phyloP scores from a whole-genome alignment of 2,329 filamentous ascomycete genomes.

The Exophiala dermatitidis region DNA sequence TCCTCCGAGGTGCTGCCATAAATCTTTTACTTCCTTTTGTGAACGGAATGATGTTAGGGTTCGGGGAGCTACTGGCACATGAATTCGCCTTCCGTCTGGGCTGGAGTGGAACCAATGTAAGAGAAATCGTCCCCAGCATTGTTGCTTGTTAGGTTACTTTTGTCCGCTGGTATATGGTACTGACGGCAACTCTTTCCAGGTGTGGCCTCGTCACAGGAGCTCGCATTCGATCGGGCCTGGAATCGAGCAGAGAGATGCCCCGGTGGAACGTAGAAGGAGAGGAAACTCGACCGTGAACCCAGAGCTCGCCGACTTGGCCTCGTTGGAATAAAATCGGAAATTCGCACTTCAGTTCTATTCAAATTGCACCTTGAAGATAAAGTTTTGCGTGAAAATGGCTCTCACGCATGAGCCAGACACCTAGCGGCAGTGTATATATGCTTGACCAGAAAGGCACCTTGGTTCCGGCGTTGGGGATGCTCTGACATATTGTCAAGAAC shows the following conservation, averaged over 20 bases:
- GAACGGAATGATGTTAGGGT: constrained; percentile 96
- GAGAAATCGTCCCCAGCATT: background rate
- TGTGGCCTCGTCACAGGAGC: constrained; percentile 22
- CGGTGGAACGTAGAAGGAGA: constrained; percentile 45
- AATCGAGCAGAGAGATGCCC: constrained; percentile 68
- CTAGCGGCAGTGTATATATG: constrained; percentile 11
- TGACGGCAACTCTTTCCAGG: constrained; percentile 16
- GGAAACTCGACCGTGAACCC: constrained; percentile 40
- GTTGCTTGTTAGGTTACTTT: background rate
- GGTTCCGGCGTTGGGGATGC: background rate
- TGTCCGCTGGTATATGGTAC: background rate
- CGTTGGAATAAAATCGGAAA: constrained; percentile 53
- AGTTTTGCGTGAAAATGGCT: background rate
- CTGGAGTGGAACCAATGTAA: constrained; percentile 89
- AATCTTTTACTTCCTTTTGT: constrained; percentile 93
- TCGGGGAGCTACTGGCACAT: constrained; percentile 93
- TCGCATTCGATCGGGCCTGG: constrained; percentile 66
- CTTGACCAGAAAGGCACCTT: background rate
- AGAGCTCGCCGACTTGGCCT: constrained; percentile 59
- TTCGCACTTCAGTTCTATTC: constrained; percentile 7
- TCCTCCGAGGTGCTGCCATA: constrained; percentile 83
- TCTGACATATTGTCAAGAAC: background rate
- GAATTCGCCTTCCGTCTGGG: constrained; percentile 88
- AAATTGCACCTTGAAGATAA: constrained; percentile 13
- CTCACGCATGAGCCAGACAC: no score